Conservation (phyloP, 2,329 filamentous ascomycete species). For the Alternaria sp. region DNA sequence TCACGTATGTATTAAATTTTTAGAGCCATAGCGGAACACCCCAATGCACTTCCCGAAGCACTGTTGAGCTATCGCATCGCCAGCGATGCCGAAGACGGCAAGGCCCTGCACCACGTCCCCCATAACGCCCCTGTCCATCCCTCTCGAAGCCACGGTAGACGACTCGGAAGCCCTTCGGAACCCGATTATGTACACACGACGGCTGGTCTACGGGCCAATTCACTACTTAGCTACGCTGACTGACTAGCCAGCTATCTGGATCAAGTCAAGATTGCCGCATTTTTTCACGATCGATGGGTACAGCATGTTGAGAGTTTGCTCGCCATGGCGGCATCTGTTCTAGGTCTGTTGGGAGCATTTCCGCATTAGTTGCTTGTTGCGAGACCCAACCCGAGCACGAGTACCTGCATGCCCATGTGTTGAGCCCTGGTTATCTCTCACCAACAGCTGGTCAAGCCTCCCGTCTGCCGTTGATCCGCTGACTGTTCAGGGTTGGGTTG, state of each 20-base stretch:
- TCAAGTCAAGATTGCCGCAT: not conserved
- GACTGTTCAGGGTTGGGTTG: not conserved
- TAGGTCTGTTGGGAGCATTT: constrained; percentile 25
- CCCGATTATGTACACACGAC: constrained; percentile 6
- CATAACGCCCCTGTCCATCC: constrained; percentile 26
- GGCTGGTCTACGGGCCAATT: not conserved
- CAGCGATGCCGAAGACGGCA: constrained; percentile 39
- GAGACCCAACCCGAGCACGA: constrained; percentile 18
- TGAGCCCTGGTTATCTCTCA: constrained; percentile 31
- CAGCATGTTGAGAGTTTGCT: constrained; percentile 1
- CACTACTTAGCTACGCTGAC: not conserved
- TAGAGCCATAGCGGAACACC: constrained; percentile 22
- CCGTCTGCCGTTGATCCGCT: constrained; percentile 18
- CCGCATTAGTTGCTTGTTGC: constrained; percentile 31
- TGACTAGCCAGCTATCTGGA: not conserved
- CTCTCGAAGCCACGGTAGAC: constrained; percentile 16
- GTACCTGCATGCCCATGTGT: constrained; percentile 15
- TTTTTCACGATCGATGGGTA: not conserved
- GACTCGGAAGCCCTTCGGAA: constrained; percentile 24
- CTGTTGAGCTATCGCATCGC: constrained; percentile 45
- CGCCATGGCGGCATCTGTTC: constrained; percentile 5
- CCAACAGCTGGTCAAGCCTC: constrained; percentile 18
- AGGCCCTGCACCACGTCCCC: constrained; percentile 22
- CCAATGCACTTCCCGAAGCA: constrained; percentile 42
- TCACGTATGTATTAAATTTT: constrained; percentile 35